A percentile compares a stretch with the other conserved stretches of the same genome.
These are phyloP conservation scores for Nakazawaea pomicola DNA, from an alignment of 805 yeast genomes.

Conservation along the genomic window DNA sequence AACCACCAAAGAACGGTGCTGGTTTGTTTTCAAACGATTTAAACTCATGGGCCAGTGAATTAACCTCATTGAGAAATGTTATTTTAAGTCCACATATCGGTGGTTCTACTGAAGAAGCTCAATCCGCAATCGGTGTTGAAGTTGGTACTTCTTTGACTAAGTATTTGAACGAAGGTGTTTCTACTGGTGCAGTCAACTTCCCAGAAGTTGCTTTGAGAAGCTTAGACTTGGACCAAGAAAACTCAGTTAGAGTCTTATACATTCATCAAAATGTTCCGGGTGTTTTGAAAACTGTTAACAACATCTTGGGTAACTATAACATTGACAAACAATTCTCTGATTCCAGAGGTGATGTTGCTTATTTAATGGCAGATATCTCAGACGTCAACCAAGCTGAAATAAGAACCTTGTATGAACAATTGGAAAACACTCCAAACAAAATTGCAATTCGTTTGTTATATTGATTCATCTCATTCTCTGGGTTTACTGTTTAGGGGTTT, in stretches of 20 bases:
- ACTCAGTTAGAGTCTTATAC: constrained; percentile 88
- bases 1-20: constrained; percentile 96
- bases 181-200: constrained; percentile 96
- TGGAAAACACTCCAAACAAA: constrained; percentile 86
- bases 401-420: constrained; percentile 75
- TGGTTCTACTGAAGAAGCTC: constrained; percentile 99
- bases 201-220: constrained; percentile 95
- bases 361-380: constrained; percentile 95
- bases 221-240: constrained; percentile 78
- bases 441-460: constrained; percentile 88
- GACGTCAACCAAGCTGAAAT: constrained; percentile 80
- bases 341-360: constrained; percentile 92
- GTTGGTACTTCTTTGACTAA: constrained; percentile 82
- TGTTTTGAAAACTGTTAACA: constrained; percentile 95
- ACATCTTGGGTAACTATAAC: constrained; percentile 89
- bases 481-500: neutral
- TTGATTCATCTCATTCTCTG: constrained; percentile 26
- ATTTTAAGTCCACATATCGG: constrained; percentile 97
- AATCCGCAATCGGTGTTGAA: constrained; percentile 94
- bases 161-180: constrained; percentile 93
- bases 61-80: constrained; percentile 77
- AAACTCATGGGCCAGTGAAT: constrained; percentile 80
- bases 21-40: constrained; percentile 65
- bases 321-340: constrained; percentile 98
- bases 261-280: constrained; percentile 98